Base-by-base conservation (phyloP, 1,284 basidiomycete genomes). In the Microstroma glucosiphilum region DNA sequence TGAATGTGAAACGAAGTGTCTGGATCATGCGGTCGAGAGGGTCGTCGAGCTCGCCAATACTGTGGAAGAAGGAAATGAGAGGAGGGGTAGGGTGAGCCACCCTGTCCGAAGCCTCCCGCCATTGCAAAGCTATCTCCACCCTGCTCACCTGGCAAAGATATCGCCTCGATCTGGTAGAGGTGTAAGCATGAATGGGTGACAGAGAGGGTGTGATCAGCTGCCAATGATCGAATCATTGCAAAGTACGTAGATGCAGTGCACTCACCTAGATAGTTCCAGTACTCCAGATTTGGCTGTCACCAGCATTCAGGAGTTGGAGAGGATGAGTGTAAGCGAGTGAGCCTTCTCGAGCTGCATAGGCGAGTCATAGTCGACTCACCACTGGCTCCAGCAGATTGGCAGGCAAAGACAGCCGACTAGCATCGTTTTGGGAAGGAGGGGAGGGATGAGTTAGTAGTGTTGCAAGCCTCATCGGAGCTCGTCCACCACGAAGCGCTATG, bases 11-110 rank as follows among this genome's bases (percentile, higher is more conserved):
- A 26, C 92, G 86, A 46, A 96, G 80, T 9, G 90, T 88, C 42
- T 91, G 89, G 25, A 97, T 83, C 88, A 97, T 93, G 51, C 93
- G 87, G 73, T 93, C 89, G 66, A 97, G 86, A 25, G 91, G 87
- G 76, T 96, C 91, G 46, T 88, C 84, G 19, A 89, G 89, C 76
- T 94, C 91, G 74, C 92, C 93, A 73, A 96, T 80, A 37, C 30
- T 37, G 30, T 17, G 30, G 9, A 37, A 9, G 30, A 9, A 37
- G 3, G 30, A 3, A 37, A 37, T 37, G 9, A 37, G 30, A 37
- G 4, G 30, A 9, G 9, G 82, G 90, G 60, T 9, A 42, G n/a
- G 43, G 26, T 25, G 17, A 25, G 46, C 7, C 15, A 21, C 49
- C 57, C 25, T 37, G 30, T 37, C 30, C 30, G 30, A 9, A 37